phyloP scores from a whole-genome alignment of 192 early-diverging fungal genomes.

The Physocladia obscura region DNA sequence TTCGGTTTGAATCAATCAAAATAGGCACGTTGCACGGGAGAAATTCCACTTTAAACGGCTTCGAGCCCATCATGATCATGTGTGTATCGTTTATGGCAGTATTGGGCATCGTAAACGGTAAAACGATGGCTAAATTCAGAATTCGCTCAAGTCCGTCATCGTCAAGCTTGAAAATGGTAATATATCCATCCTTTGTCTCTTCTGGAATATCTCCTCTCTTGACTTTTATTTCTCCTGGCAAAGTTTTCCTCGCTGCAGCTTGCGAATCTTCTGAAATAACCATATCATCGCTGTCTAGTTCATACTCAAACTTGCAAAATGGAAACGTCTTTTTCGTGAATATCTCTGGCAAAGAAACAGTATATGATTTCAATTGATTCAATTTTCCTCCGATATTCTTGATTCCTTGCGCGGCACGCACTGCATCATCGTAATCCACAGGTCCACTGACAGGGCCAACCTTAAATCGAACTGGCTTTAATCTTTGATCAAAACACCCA shows the following conservation, averaged over 20 bases:
- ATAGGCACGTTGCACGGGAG: background rate
- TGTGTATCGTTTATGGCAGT: background rate
- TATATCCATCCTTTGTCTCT: background rate
- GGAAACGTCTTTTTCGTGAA: slow-evolving; percentile 4
- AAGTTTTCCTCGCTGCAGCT: no score
- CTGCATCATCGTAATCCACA: background rate
- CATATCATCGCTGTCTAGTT: background rate
- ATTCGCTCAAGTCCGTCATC: slow-evolving; percentile 2
- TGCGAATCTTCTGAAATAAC: background rate
- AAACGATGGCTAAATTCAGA: slow-evolving; percentile 11
- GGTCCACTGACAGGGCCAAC: background rate
- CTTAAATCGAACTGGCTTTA: slow-evolving; percentile 53
- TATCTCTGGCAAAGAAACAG: background rate
- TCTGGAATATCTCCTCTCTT: background rate
- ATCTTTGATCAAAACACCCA: slow-evolving; percentile 71
- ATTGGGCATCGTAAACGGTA: background rate
- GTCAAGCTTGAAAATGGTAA: slow-evolving; percentile 4
- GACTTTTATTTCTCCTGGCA: background rate
- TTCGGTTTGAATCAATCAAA: background rate
- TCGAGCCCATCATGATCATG: background rate
- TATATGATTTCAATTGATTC: background rate
- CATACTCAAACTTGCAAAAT: background rate
- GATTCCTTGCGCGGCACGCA: background rate
- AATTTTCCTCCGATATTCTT: slow-evolving; percentile 5
- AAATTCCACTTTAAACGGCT: background rate